Percentiles rank a stretch among this genome's conserved stretches.
Evolutionary conservation across 2,329 filamentous ascomycete species (phyloP).

Genomic region (Furcasterigmium furcatum): DNA sequence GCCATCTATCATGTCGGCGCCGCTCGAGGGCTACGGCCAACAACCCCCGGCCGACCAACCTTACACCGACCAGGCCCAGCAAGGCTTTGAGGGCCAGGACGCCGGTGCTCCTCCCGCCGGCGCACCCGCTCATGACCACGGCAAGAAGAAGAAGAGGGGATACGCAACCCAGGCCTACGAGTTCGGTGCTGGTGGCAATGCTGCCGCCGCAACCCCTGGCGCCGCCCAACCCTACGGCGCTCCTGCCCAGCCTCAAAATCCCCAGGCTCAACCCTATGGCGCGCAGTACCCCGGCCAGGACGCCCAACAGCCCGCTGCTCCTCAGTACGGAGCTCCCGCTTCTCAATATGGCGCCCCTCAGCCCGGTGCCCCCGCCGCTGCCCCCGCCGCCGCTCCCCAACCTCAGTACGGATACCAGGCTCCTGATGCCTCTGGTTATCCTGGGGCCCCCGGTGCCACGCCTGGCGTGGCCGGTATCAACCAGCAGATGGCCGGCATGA

Average conservation of each 20-base stretch:
- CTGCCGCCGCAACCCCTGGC: conserved; percentile 43
- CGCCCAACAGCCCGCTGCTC: conserved; percentile 34
- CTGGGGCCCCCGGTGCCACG: conserved; percentile 30
- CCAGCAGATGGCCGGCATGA: conserved; percentile 82
- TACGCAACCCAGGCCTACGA: conserved; percentile 96
- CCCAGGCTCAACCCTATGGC: conserved; percentile 48
- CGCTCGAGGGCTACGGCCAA: conserved; percentile 52
- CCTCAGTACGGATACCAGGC: conserved; percentile 63
- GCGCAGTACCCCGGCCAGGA: conserved; percentile 52
- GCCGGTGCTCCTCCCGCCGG: conserved; percentile 21
- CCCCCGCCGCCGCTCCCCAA: conserved; percentile 19
- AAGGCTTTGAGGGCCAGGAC: conserved; percentile 32
- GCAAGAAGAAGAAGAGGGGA: conserved; percentile 85
- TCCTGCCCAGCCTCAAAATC: conserved; percentile 32
- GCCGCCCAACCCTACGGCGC: conserved; percentile 47
- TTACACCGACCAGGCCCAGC: conserved; percentile 33
- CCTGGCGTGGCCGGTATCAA: conserved; percentile 69
- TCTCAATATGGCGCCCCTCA: conserved; percentile 42
- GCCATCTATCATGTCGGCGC: conserved; percentile 49
- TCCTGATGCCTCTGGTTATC: conserved; percentile 63
- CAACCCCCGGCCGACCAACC: conserved; percentile 39
- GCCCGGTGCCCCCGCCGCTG: conserved; percentile 17
- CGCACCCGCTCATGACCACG: conserved; percentile 36
- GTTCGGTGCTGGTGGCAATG: conserved; percentile 85
- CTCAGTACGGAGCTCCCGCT: conserved; percentile 18